Base-by-base conservation (phyloP, 192 early-diverging fungal species). In the Coemansia sp. region DNA sequence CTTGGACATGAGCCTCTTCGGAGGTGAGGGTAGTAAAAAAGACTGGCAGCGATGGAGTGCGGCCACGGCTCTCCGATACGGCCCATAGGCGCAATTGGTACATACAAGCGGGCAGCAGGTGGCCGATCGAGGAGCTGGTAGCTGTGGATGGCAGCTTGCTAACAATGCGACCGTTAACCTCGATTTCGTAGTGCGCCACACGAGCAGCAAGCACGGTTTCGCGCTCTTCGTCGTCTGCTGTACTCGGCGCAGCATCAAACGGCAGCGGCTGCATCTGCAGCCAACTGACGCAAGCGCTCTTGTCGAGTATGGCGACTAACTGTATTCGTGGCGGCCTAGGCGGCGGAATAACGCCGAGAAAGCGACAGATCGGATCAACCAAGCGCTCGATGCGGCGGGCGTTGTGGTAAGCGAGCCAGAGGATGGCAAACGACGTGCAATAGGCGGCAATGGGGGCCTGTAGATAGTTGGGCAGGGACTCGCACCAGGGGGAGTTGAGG, bases 361-460 rank as follows among this genome's bases (percentile, higher is more conserved):
- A 20, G 46, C 66, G 54, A 19, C 73, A 76, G 11, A 70, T 39
- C 1, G 73, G 79, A 47, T 82, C 79, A 5, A 82, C 15, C 59
- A 82, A 25, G 22, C 66, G 65, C 60, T 82, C 79, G 27, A 82
- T 67, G 22, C 67, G 59, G 17, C 73, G 47, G 20, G 74, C 62
- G 41, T 75, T 68, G 62, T 82, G 79, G 36, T 82, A 82, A 19
- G 57, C 38, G 36, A 76, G 64, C 79, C 79, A 82, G 15, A 82
- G 60, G 17, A 73, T 45, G 39, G 73, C 79, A 66, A 82, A 82
- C 15, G 79, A 82, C 17, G 79, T 71, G 41, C 79, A 82, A 46
- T 82, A 76, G 0, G 79, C 79, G 24, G 79, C 79, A 22, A 82
- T 75, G 0, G 79, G 79, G 1, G 70, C 73, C 63, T 76, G 73